These are phyloP conservation scores for Penicillium simplicissimum DNA, from an alignment of 495 filamentous ascomycete species.

Conservation along the genomic window DNA sequence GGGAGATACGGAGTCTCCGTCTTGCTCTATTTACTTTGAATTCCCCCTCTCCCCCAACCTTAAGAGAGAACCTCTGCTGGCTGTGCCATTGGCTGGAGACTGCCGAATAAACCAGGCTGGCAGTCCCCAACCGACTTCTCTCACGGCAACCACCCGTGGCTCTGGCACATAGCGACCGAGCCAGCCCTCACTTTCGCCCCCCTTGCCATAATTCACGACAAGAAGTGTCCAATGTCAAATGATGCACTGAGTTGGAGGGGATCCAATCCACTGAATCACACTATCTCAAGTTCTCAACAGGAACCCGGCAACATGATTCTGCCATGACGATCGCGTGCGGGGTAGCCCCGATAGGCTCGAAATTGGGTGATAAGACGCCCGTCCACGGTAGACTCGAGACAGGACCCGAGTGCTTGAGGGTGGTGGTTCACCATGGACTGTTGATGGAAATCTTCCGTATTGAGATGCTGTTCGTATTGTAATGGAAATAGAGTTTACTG, in stretches of 20 bases:
- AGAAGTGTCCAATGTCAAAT: too few species aligned
- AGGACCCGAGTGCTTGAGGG: background rate
- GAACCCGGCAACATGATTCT: background rate
- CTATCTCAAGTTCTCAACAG: too few species aligned
- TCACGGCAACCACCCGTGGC: conserved; percentile 10
- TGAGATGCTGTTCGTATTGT: too few species aligned
- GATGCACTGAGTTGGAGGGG: too few species aligned
- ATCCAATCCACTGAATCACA: too few species aligned
- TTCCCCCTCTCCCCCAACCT: too few species aligned
- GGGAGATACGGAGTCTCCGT: background rate
- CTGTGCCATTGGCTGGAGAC: too few species aligned
- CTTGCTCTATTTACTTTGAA: background rate
- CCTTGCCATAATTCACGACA: background rate
- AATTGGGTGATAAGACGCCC: conserved; percentile 15
- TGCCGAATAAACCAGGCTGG: too few species aligned
- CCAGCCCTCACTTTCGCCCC: background rate
- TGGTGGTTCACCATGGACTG: too few species aligned
- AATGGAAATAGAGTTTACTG: background rate
- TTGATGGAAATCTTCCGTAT: too few species aligned
- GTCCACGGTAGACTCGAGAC: background rate
- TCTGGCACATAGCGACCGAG: background rate
- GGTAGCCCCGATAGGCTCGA: conserved; percentile 15
- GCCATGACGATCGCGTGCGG: conserved; percentile 30
- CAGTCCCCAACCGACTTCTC: conserved; percentile 11
- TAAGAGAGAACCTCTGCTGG: too few species aligned